Conservation (phyloP, 225 moss, liverwort and hornwort genomes). For the Polytrichum formosum region DNA sequence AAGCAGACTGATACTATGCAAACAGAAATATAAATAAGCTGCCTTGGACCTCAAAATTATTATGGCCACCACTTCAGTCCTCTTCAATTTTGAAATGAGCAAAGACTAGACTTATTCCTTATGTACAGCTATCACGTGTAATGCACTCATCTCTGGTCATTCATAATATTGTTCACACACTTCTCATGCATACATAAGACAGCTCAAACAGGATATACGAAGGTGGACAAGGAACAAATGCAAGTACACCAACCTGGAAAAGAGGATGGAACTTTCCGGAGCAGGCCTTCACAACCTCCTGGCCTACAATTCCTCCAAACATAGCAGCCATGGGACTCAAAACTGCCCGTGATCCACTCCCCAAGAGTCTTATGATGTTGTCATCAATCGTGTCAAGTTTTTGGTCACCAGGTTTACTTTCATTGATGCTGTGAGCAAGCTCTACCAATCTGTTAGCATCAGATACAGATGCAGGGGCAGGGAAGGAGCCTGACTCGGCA, state of each 20-base stretch:
- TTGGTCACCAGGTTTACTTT: constrained; percentile 39
- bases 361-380: constrained; percentile 57
- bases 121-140: too few species aligned
- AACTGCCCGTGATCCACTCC: constrained; percentile 76
- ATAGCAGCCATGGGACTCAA: constrained; percentile 99
- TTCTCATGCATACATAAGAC: too few species aligned
- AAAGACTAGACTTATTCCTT: too few species aligned
- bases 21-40: too few species aligned
- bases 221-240: neutral
- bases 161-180: too few species aligned
- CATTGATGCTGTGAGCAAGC: constrained; percentile 53
- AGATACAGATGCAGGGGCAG: constrained; percentile 53
- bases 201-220: too few species aligned
- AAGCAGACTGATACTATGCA: too few species aligned
- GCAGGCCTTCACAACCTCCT: constrained; percentile 95
- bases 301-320: constrained; percentile 98
- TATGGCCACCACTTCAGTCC: too few species aligned
- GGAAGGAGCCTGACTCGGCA: constrained; percentile 51
- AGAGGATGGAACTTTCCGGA: constrained; percentile 98
- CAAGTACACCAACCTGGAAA: constrained; percentile 33
- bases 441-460: constrained; percentile 54
- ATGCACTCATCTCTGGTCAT: too few species aligned
- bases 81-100: too few species aligned
- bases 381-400: constrained; percentile 72
- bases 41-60: too few species aligned